phyloP scores from a whole-genome alignment of 768 basidiomycete species.

The Lepiota subincarnata region DNA sequence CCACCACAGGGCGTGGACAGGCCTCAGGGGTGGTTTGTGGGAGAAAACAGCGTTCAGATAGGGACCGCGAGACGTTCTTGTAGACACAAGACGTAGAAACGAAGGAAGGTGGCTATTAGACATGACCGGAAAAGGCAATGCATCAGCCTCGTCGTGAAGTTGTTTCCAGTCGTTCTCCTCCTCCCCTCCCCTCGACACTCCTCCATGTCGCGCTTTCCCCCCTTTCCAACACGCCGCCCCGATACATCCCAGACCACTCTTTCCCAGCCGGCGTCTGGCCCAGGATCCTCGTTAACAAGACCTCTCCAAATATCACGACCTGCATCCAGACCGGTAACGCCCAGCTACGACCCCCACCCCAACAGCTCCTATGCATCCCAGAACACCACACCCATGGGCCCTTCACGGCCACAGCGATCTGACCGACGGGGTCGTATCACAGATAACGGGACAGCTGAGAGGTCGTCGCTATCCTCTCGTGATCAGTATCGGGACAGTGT shows the following conservation, averaged over 20 bases:
- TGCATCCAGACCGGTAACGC: constrained; percentile 50
- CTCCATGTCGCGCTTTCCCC: constrained; percentile 55
- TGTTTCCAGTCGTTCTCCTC: neutral
- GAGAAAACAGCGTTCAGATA: constrained; percentile 32
- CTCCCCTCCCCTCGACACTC: neutral
- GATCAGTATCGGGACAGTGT: constrained; percentile 47
- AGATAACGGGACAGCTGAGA: constrained; percentile 51
- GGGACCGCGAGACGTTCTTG: constrained; percentile 11
- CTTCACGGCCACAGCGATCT: constrained; percentile 64
- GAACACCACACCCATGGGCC: constrained; percentile 44
- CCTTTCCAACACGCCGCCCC: constrained; percentile 53
- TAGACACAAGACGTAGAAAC: constrained; percentile 22
- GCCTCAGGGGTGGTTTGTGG: constrained; percentile 34
- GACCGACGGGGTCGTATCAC: constrained; percentile 55
- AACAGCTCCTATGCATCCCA: constrained; percentile 23
- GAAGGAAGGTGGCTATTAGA: constrained; percentile 24
- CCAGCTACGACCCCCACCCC: constrained; percentile 40
- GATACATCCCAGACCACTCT: constrained; percentile 35
- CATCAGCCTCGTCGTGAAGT: neutral
- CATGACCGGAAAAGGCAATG: constrained; percentile 9
- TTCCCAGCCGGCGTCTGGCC: constrained; percentile 32
- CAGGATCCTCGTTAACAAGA: constrained; percentile 34
- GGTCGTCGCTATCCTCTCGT: constrained; percentile 41
- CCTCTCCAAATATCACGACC: constrained; percentile 62
- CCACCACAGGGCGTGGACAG: constrained; percentile 55